Evolutionary conservation across 2,329 filamentous ascomycete species (phyloP).

Genomic region (Zymoseptoria pseudotritici): DNA sequence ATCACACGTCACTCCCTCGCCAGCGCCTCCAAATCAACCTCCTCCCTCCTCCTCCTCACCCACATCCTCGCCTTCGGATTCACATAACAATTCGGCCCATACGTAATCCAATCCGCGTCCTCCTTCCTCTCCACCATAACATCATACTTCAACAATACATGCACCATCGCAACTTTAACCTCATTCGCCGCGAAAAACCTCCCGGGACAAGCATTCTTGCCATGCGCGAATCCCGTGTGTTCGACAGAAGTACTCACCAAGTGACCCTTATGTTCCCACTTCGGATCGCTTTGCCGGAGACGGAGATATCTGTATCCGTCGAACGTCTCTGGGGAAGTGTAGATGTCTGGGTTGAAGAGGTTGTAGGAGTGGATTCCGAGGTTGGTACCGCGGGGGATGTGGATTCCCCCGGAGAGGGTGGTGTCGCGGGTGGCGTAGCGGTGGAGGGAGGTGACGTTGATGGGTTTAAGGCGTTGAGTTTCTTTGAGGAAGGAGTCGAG

Average conservation of each 20-base stretch:
- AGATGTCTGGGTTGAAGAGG: constrained; percentile 12
- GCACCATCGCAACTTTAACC: constrained; percentile 28
- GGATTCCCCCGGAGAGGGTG: constrained; percentile 21
- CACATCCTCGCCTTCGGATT: constrained; percentile 10
- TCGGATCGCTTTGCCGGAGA: constrained; percentile 13
- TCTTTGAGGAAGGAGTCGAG: constrained; percentile 32
- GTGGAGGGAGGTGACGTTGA: constrained; percentile 17
- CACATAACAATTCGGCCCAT: constrained; percentile 6
- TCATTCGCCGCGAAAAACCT: constrained; percentile 31
- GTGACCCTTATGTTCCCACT: constrained; percentile 13
- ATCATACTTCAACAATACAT: constrained; percentile 31
- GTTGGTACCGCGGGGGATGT: constrained; percentile 19
- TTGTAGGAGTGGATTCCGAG: constrained; percentile 11
- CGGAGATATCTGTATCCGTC: constrained; percentile 18
- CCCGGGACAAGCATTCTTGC: constrained; percentile 30
- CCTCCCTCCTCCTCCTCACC: constrained; percentile 7
- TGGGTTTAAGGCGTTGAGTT: constrained; percentile 22
- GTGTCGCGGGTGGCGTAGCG: constrained; percentile 21
- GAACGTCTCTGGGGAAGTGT: constrained; percentile 18
- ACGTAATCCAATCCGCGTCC: constrained; percentile 3
- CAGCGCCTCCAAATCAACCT: constrained; percentile 12
- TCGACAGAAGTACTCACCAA: constrained; percentile 16
- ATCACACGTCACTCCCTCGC: background rate
- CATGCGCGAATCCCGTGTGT: constrained; percentile 25
- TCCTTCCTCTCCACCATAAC: constrained; percentile 18